Evolutionary conservation across 228 moss, liverwort and hornwort species (phyloP).

Genomic region (Sphagnum magellanicum): DNA sequence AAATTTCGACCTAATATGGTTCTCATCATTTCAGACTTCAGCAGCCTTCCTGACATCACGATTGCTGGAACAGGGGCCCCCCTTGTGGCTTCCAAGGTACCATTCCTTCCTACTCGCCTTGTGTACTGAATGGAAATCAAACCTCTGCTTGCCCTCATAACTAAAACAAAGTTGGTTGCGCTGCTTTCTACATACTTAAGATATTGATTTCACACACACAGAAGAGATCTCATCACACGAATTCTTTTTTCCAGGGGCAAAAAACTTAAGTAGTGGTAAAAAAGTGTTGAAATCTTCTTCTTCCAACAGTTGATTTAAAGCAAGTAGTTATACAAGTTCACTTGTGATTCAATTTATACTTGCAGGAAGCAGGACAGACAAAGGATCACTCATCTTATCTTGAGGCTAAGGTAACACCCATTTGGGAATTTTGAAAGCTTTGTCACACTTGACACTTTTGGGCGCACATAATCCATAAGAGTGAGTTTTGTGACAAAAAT

Average conservation of each 20-base stretch:
- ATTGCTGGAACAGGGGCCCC: constrained; percentile 80
- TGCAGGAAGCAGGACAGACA: constrained; percentile 67
- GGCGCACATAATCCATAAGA: too few relatives aligned
- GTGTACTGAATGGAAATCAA: too few relatives aligned
- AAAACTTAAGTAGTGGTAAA: too few relatives aligned
- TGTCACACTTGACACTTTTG: neutral
- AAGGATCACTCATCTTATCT: constrained; percentile 71
- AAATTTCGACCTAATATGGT: constrained; percentile 81
- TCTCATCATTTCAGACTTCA: constrained; percentile 88
- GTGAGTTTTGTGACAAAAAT: neutral
- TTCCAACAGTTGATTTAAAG: too few relatives aligned
- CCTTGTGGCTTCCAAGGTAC: constrained; percentile 91
- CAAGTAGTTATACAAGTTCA: too few relatives aligned
- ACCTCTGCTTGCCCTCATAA: too few relatives aligned
- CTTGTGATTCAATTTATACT: constrained; percentile 1
- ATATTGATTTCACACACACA: too few relatives aligned
- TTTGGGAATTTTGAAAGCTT: neutral
- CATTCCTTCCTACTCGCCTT: neutral
- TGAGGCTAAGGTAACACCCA: constrained; percentile 58
- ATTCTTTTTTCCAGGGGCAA: too few relatives aligned
- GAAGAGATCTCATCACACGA: too few relatives aligned
- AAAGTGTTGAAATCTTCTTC: too few relatives aligned
- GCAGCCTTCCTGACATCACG: constrained; percentile 80
- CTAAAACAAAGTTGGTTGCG: too few relatives aligned
- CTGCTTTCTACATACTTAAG: too few relatives aligned